A percentile compares a stretch with the other conserved stretches of the same genome.
phyloP scores from a whole-genome alignment of 2,329 filamentous ascomycete species.

The Aspergillus glaucus region DNA sequence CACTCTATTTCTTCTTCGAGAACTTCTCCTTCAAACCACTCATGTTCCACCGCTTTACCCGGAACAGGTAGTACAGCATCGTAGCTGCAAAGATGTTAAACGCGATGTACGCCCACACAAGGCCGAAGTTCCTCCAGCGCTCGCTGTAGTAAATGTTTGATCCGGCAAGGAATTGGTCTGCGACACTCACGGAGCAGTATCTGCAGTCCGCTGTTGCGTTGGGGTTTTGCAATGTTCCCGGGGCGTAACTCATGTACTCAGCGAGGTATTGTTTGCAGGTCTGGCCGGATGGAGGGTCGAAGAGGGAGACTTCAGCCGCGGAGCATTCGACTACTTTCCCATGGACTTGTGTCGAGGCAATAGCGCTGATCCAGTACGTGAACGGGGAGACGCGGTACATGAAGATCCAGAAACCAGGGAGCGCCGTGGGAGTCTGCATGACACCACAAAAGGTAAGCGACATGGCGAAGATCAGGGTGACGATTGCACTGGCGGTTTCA shows the following conservation, averaged over 20 bases:
- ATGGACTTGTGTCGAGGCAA: slow-evolving; percentile 64
- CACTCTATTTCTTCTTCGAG: too few species aligned
- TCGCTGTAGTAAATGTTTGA: slow-evolving; percentile 49
- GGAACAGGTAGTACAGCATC: slow-evolving; percentile 34
- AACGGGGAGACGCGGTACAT: slow-evolving; percentile 57
- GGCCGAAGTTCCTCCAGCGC: slow-evolving; percentile 63
- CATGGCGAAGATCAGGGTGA: slow-evolving; percentile 71
- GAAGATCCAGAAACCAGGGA: slow-evolving; percentile 65
- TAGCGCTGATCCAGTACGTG: slow-evolving; percentile 48
- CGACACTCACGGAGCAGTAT: slow-evolving; percentile 36
- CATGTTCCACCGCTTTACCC: slow-evolving; percentile 21
- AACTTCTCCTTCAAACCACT: slow-evolving; percentile 12
- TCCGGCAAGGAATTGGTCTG: slow-evolving; percentile 33
- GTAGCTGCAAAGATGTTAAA: slow-evolving; percentile 53
- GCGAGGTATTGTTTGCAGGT: slow-evolving; percentile 58
- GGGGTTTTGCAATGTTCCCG: slow-evolving; percentile 51
- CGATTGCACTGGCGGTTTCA: slow-evolving; percentile 67
- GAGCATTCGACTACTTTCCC: slow-evolving; percentile 62
- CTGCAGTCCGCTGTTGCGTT: slow-evolving; percentile 47
- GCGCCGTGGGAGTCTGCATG: slow-evolving; percentile 54
- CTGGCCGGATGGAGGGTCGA: slow-evolving; percentile 52
- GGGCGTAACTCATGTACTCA: slow-evolving; percentile 42
- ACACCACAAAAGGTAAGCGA: slow-evolving; percentile 72
- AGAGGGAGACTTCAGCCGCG: slow-evolving; percentile 59
- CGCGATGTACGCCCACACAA: slow-evolving; percentile 53